Percentiles rank a stretch among this genome's conserved stretches.
Conservation (phyloP, 2,329 filamentous ascomycete genomes). For the Cadophora sp. region DNA sequence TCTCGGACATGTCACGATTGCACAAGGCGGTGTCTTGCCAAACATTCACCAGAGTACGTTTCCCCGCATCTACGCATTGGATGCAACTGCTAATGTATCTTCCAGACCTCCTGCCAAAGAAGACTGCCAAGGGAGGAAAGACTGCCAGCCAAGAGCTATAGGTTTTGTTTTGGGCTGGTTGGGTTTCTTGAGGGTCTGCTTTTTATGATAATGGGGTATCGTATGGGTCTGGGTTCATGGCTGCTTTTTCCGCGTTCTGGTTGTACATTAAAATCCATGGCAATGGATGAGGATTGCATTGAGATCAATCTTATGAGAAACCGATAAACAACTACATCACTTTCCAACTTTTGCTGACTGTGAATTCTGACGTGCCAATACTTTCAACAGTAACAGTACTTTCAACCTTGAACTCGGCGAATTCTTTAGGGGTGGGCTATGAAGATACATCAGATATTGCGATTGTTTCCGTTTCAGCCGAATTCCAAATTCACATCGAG, state of each 20-base stretch:
- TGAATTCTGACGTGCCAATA: too few species aligned
- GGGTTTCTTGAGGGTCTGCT: slow-evolving; percentile 63
- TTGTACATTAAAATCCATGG: slow-evolving; percentile 78
- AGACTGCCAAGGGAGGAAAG: slow-evolving; percentile 96
- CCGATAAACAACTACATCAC: slow-evolving; percentile 34
- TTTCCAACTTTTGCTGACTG: neutral
- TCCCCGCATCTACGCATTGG: neutral
- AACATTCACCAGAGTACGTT: slow-evolving; percentile 96
- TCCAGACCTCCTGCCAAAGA: slow-evolving; percentile 98
- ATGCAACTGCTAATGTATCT: slow-evolving; percentile 37
- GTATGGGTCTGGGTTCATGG: slow-evolving; percentile 78
- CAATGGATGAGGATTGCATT: slow-evolving; percentile 49
- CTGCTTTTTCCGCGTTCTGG: slow-evolving; percentile 66
- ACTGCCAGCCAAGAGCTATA: slow-evolving; percentile 94
- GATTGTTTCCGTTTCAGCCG: too few species aligned
- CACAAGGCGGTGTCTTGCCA: slow-evolving; percentile 94
- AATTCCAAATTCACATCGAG: too few species aligned
- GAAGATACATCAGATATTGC: too few species aligned
- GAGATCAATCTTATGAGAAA: slow-evolving; percentile 47
- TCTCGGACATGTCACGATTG: slow-evolving; percentile 93
- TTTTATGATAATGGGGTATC: slow-evolving; percentile 75
- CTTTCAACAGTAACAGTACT: too few species aligned
- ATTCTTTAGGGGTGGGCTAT: too few species aligned
- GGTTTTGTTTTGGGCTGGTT: slow-evolving; percentile 61
- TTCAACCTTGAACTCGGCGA: neutral